Evolutionary conservation across 2,329 filamentous ascomycete genomes (phyloP).

Genomic region (Dothistroma septosporum): DNA sequence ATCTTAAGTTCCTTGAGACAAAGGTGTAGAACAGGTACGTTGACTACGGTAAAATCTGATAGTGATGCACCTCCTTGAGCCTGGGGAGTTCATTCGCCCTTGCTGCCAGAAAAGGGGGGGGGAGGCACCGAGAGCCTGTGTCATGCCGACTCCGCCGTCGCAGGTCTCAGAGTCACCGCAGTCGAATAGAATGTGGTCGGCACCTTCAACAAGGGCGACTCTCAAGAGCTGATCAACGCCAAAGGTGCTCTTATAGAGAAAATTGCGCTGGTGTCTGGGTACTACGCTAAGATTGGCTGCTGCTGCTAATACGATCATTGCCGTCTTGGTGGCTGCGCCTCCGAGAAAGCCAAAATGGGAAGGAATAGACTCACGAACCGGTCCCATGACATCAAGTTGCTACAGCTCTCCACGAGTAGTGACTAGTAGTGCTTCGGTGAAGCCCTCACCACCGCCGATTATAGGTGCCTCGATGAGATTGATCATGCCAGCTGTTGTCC

Average conservation of each 20-base stretch:
- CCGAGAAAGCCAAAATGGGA: slow-evolving; percentile 49
- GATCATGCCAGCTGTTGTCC: slow-evolving; percentile 19
- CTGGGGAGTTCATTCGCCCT: slow-evolving; percentile 37
- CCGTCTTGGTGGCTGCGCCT: slow-evolving; percentile 36
- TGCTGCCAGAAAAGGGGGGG: slow-evolving; percentile 39
- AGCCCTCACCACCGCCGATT: slow-evolving; percentile 53
- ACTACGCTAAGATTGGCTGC: slow-evolving; percentile 51
- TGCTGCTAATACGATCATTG: slow-evolving; percentile 52
- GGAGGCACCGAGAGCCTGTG: slow-evolving; percentile 52
- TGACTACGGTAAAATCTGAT: slow-evolving; percentile 37
- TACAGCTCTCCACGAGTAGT: slow-evolving; percentile 42
- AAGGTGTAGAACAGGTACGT: slow-evolving; percentile 40
- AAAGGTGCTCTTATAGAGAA: slow-evolving; percentile 49
- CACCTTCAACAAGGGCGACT: slow-evolving; percentile 46
- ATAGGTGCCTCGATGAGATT: slow-evolving; percentile 47
- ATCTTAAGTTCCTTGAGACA: slow-evolving; percentile 39
- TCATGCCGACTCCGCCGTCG: slow-evolving; percentile 53
- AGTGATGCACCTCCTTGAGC: slow-evolving; percentile 44
- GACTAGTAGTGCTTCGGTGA: slow-evolving; percentile 46
- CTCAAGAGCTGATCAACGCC: slow-evolving; percentile 50
- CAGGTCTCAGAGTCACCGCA: slow-evolving; percentile 55
- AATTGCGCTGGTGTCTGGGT: slow-evolving; percentile 43
- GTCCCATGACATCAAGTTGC: slow-evolving; percentile 42
- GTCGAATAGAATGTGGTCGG: slow-evolving; percentile 46
- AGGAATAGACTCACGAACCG: slow-evolving; percentile 39